Conservation (phyloP, 192 early-diverging fungal species). For the Rhizophagus prolifer region DNA sequence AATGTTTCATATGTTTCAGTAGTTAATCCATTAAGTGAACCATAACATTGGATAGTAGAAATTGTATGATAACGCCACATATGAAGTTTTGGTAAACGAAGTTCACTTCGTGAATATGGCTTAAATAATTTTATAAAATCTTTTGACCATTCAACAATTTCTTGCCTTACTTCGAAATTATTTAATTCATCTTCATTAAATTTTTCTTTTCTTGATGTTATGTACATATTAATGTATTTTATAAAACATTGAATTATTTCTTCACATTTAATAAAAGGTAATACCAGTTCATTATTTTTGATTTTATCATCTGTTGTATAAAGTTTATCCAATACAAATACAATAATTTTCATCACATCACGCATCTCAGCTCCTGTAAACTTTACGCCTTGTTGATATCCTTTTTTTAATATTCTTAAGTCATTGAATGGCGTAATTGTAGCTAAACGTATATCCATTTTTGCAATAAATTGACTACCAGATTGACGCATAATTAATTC, state of each 20-base stretch:
- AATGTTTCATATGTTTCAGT: too few relatives aligned
- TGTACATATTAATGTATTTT: too few relatives aligned
- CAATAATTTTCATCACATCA: background rate
- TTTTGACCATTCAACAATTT: background rate
- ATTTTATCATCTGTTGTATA: background rate
- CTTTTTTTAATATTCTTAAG: background rate
- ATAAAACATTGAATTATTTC: too few relatives aligned
- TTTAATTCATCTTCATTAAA: too few relatives aligned
- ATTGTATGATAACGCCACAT: background rate
- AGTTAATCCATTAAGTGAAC: too few relatives aligned
- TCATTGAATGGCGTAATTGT: background rate
- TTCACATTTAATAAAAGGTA: too few relatives aligned
- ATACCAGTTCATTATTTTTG: too few relatives aligned
- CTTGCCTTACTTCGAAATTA: too few relatives aligned
- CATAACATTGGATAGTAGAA: background rate
- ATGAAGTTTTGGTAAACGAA: background rate
- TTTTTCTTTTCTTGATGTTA: too few relatives aligned
- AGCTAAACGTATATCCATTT: background rate
- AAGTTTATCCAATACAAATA: background rate
- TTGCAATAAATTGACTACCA: background rate
- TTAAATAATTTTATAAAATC: background rate
- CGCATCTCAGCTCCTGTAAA: background rate
- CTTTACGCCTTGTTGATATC: background rate
- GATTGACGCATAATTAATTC: background rate
- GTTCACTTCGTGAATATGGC: background rate